Percentiles rank a stretch among this genome's conserved stretches.
Conservation (phyloP, 108 stramenopile genomes). For the Pseudonitzschia delicatissima region DNA sequence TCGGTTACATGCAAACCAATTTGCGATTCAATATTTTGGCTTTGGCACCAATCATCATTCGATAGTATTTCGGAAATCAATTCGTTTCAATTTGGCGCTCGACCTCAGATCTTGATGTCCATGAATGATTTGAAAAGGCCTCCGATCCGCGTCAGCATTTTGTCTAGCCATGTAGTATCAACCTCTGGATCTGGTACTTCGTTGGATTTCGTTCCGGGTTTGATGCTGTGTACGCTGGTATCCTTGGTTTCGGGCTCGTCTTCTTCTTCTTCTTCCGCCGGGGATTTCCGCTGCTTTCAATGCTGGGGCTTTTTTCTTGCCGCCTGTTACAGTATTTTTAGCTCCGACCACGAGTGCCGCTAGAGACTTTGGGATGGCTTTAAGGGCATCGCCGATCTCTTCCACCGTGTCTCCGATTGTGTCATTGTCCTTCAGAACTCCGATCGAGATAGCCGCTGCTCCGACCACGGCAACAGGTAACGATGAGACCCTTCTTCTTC, state of each 20-base stretch:
- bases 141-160: conserved; percentile 33
- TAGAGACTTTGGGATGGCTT: background rate
- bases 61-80: too few species aligned
- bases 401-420: background rate
- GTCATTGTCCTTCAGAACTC: background rate
- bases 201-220: conserved; percentile 25
- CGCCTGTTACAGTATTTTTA: background rate
- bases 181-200: conserved; percentile 9
- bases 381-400: background rate
- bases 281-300: background rate
- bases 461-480: conserved; percentile 4
- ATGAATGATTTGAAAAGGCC: conserved; percentile 27
- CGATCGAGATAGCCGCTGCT: background rate
- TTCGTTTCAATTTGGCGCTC: too few species aligned
- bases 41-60: too few species aligned
- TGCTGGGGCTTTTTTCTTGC: background rate
- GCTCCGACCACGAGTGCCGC: background rate
- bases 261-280: conserved; percentile 7
- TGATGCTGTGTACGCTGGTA: conserved; percentile 24
- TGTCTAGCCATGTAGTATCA: conserved; percentile 34
- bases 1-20: too few species aligned
- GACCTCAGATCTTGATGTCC: conserved; percentile 26
- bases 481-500: background rate
- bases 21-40: too few species aligned
- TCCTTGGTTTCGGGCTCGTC: background rate